These are phyloP conservation scores for Xylogone sp. DNA, from an alignment of 2,329 filamentous ascomycete genomes.

Conservation along the genomic window DNA sequence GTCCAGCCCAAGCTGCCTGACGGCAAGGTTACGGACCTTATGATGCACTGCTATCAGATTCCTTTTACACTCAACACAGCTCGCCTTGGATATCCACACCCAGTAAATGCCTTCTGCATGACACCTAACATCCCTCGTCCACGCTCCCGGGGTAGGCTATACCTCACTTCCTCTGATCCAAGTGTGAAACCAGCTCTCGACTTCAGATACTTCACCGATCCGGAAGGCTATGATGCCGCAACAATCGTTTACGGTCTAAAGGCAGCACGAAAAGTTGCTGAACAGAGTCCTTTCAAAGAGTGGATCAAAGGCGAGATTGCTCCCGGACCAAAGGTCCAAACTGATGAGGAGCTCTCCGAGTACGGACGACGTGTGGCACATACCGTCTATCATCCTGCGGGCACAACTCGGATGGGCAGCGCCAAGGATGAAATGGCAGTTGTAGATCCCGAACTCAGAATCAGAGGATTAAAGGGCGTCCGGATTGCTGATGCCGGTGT, in stretches of 20 bases:
- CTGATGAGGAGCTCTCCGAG: conserved; percentile 75
- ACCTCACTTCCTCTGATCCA: conserved; percentile 44
- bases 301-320: conserved; percentile 37
- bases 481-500: conserved; percentile 84
- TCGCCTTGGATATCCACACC: conserved; percentile 63
- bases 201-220: conserved; percentile 50
- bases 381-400: conserved; percentile 86
- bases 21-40: conserved; percentile 75
- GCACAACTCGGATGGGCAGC: conserved; percentile 89
- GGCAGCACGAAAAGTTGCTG: conserved; percentile 28
- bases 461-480: conserved; percentile 68
- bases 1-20: conserved; percentile 48
- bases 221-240: conserved; percentile 51
- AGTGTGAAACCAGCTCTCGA: conserved; percentile 46
- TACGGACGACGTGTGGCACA: conserved; percentile 80
- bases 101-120: conserved; percentile 49
- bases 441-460: conserved; percentile 70
- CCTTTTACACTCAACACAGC: conserved; percentile 85
- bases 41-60: conserved; percentile 98
- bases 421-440: conserved; percentile 67
- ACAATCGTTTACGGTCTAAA: conserved; percentile 38
- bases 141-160: conserved; percentile 55
- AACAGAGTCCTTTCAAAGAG: conserved; percentile 35
- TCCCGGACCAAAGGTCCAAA: conserved; percentile 44
- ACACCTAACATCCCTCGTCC: conserved; percentile 58